Evolutionary conservation across 2,329 filamentous ascomycete species (phyloP).

Genomic region (Dendrostoma leiphaemia): DNA sequence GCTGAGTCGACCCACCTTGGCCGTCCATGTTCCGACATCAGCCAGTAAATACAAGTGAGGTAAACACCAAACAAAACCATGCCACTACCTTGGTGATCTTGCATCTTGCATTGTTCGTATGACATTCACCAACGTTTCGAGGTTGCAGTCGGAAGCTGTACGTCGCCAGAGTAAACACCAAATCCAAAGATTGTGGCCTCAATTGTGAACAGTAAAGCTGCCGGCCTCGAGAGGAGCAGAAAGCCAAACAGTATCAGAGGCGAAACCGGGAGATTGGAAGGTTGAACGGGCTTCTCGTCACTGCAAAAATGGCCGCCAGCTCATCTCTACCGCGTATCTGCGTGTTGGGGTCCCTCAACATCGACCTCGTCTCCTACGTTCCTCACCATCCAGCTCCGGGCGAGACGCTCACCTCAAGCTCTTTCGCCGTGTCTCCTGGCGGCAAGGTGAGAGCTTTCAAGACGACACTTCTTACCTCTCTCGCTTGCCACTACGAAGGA

Average conservation of each 20-base stretch:
- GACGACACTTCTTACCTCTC: too few relatives aligned
- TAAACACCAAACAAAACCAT: too few relatives aligned
- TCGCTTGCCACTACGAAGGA: too few relatives aligned
- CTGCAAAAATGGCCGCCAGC: constrained; percentile 17
- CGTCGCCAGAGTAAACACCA: background rate
- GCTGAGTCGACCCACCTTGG: background rate
- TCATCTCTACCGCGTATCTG: constrained; percentile 57
- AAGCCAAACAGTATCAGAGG: background rate
- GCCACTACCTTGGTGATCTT: too few relatives aligned
- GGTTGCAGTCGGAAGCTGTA: background rate
- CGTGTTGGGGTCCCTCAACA: constrained; percentile 90
- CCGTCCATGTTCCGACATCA: too few relatives aligned
- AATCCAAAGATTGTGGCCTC: background rate
- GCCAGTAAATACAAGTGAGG: too few relatives aligned
- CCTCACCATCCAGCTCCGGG: constrained; percentile 78
- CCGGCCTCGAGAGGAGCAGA: background rate
- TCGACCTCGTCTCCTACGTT: constrained; percentile 87
- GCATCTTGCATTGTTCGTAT: too few relatives aligned
- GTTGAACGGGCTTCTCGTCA: background rate
- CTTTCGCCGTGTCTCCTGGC: constrained; percentile 78
- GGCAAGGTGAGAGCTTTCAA: constrained; percentile 68
- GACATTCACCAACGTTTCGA: too few relatives aligned
- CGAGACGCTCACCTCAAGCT: constrained; percentile 80
- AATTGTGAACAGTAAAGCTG: too few relatives aligned
- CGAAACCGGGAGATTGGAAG: background rate